Evolutionary conservation across 257 asterid species (phyloP), one percentile per base, ranked within the genome.

Genomic region (Eustoma russellianum): DNA sequence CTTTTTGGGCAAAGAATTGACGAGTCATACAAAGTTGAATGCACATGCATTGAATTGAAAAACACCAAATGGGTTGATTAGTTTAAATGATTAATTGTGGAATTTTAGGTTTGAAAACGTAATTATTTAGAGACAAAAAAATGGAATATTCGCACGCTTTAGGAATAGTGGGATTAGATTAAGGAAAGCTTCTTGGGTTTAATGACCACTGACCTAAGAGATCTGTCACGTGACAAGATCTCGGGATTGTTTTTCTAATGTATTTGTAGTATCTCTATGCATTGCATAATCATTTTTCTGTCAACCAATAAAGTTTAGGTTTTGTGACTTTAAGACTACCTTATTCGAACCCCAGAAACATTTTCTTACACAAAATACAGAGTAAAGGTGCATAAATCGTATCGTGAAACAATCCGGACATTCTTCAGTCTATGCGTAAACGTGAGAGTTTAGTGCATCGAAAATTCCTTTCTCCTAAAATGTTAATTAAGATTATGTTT

Each of bases 91-190:
- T 55, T 53, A 66, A 69, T 55, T 24, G 59, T 54, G 68, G 76
- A 56, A 68, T 57, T 57, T 66, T 56, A 61, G 60, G 75, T 73
- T 57, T 54, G 68, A n/a, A n/a, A n/a, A n/a, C n/a, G n/a, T n/a
- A 61, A 62, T 53, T 60, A 63, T 50, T 68, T 64, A 60, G 81
- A 74, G 70, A 67, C 74, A n/a, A 74, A 75, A 64, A 66, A 65
- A 72, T n/a, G 77, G 94, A 84, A 81, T 84, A 81, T 81, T 84
- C 88, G 91, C 94, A 84, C 85, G 94, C 94, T 67, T 54, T 71
- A 24, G 54, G 71, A 69, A 64, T 43, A 60, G 19, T 71, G 51
- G 71, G 65, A 70, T 68, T 70, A 68, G 48, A 66, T 5, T 63
- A 60, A 54, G 28, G 19, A 44, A 5, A 47, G 30, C 30, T 24